Base-by-base conservation (phyloP, 2,329 filamentous ascomycete species). In the Geosmithia putterillii region DNA sequence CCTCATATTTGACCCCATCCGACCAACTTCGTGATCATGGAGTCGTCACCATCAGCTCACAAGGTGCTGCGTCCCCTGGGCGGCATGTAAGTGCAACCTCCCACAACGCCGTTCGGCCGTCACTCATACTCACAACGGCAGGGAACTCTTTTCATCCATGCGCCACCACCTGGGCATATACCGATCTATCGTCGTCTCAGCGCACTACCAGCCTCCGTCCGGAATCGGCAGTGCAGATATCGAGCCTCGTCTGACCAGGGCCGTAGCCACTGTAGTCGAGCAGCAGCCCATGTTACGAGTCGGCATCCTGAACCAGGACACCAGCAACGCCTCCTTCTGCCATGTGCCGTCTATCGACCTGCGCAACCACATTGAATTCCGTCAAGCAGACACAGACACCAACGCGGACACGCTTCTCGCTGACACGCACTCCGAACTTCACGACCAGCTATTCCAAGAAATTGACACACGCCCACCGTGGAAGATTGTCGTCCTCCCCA, bases 81-180 rank as follows among this genome's bases (percentile, higher is more conserved):
- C 32, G 44, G 47, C 17, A 42, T 55, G 58, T 60, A 44, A n/a
- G n/a, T 49, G 52, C 37, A 3, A 19, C 2, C 22, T 7, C 19
- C 20, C 7, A n/a, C 22, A 36, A 34, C 7, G 14, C 21, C 37
- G 12, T 7, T 7, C 45, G 48, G 45, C 46, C 61, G 2, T 52
- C 52, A n/a, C 4, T 15, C 5, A 3, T 8, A 7, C 44, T 7
- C 23, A 25, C 23, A 25, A 25, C n/a, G n/a, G n/a, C n/a, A 71
- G 69, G 40, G 69, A 73, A 48, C 55, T 60, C 35, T 70, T 56
- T 49, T 70, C 64, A 6, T 65, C 70, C 3, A 58, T 65, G 6
- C 64, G 70, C 2, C 69, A 74, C 47, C 51, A 58, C 3, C 53
- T 74, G 4, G 68, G 67, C 25, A 51, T 73, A 38, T 70, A 72